Evolutionary conservation across 345 rosid genomes (phyloP), one percentile per base, ranked within the genome.

Genomic region (Ailanthus altissimus): DNA sequence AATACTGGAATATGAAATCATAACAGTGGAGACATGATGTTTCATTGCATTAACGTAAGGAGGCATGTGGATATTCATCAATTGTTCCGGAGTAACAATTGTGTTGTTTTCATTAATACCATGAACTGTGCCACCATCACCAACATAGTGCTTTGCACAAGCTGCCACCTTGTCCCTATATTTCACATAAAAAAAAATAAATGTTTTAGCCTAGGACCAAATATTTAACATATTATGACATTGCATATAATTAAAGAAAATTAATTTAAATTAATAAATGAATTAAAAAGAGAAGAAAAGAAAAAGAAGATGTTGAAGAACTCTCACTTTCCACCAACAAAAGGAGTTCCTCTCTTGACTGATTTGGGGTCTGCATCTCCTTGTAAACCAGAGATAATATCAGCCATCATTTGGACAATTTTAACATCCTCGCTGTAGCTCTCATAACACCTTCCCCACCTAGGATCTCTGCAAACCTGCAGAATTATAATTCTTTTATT

Each of bases 371-470:
- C 4, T 15, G 73, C 50, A 36, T 70, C 78, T 74, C 87, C 87
- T 72, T 84, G 85, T 75, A 84, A 46, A 47, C 87, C 87, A 4
- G 82, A 74, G 64, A 84, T 84, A n/a, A 75, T 74, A 28, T 62
- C 61, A 14, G 85, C 77, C 78, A 84, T 71, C 51, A 14, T 11
- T 64, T 80, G 83, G 4, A 84, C 87, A 74, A 84, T 75, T 21
- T 20, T 71, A 8, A 28, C 76, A 65, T 85, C 87, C 65, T 85
- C 87, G 51, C 88, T 85, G 58, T 83, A 85, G 67, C 85, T 85
- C 68, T 85, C 86, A 56, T 81, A 83, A 26, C 88, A 85, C 20
- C 88, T 72, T 0, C 84, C 86, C 88, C 88, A 83, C 53, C 88
- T 83, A 0, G 88, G 86, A 81, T 85, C 86, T 73, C 86, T 74